Percentiles rank a stretch among this genome's conserved stretches.
Evolutionary conservation across 169 alveolate species (phyloP).

Genomic region (Ichthyophthirius multifiliis): DNA sequence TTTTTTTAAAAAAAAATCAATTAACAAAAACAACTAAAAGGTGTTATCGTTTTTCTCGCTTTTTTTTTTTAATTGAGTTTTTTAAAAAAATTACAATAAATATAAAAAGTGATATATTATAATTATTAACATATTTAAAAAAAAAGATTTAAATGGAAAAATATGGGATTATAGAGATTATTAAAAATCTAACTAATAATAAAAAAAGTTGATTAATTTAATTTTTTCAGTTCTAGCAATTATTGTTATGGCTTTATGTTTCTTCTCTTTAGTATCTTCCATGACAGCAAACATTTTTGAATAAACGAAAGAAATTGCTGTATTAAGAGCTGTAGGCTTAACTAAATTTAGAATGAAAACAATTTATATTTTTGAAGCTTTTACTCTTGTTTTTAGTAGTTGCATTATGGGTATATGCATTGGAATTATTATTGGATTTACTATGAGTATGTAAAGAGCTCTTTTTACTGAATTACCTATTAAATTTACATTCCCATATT

Average conservation of each 20-base stretch:
- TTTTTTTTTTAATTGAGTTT: too few species aligned
- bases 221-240: conserved; percentile 72
- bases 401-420: conserved; percentile 78
- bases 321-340: conserved; percentile 80
- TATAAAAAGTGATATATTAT: neutral
- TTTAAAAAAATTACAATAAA: neutral
- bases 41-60: too few species aligned
- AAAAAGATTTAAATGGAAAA: neutral
- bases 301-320: conserved; percentile 82
- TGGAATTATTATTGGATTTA: conserved; percentile 78
- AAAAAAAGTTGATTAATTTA: conserved; percentile 44
- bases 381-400: conserved; percentile 72
- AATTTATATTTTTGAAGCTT: conserved; percentile 77
- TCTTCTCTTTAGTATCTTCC: conserved; percentile 80
- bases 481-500: conserved; percentile 70
- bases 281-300: conserved; percentile 86
- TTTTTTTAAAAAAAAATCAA: too few species aligned
- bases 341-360: conserved; percentile 56
- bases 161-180: conserved; percentile 51
- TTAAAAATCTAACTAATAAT: conserved; percentile 37
- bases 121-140: neutral
- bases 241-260: conserved; percentile 76
- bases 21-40: too few species aligned
- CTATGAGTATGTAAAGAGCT: conserved; percentile 79
- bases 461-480: conserved; percentile 72